phyloP scores from a whole-genome alignment of 2,329 filamentous ascomycete species.

The Periconia macrospinosa region DNA sequence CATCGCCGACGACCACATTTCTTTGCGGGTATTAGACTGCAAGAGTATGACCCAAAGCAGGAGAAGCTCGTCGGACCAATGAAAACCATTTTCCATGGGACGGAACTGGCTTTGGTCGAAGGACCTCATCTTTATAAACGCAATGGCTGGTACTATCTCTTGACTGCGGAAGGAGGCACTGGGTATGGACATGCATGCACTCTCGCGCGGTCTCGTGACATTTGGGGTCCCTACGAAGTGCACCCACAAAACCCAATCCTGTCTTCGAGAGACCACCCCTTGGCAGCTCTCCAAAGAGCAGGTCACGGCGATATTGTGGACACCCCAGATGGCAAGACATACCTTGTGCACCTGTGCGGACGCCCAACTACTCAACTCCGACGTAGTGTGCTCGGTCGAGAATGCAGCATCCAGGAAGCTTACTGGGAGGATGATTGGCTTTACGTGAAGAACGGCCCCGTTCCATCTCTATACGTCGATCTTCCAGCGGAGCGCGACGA shows the following conservation, averaged over 20 bases:
- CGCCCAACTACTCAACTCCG: constrained; percentile 36
- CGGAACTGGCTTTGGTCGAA: constrained; percentile 51
- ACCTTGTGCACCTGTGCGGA: constrained; percentile 38
- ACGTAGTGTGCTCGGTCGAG: constrained; percentile 40
- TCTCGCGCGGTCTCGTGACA: constrained; percentile 41
- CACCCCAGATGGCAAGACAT: constrained; percentile 35
- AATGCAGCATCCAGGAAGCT: constrained; percentile 57
- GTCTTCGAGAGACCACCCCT: constrained; percentile 41
- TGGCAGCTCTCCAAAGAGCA: constrained; percentile 35
- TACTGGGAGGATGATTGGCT: constrained; percentile 66
- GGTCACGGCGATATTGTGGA: constrained; percentile 44
- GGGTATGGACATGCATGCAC: constrained; percentile 45
- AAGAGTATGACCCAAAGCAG: constrained; percentile 57
- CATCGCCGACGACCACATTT: constrained; percentile 33
- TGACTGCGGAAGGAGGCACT: constrained; percentile 45
- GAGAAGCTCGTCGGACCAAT: constrained; percentile 58
- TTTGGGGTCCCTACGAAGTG: constrained; percentile 47
- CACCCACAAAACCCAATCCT: constrained; percentile 47
- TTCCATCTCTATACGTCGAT: constrained; percentile 46
- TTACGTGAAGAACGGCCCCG: constrained; percentile 60
- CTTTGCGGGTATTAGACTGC: constrained; percentile 61
- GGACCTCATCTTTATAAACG: constrained; percentile 41
- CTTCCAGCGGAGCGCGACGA: constrained; percentile 32
- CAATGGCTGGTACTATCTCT: constrained; percentile 40
- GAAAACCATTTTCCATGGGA: constrained; percentile 58